Percentiles rank a stretch among this genome's conserved stretches.
Evolutionary conservation across 1,139 yeast genomes (phyloP).

Genomic region (Geotrichum cucujoidarum): DNA sequence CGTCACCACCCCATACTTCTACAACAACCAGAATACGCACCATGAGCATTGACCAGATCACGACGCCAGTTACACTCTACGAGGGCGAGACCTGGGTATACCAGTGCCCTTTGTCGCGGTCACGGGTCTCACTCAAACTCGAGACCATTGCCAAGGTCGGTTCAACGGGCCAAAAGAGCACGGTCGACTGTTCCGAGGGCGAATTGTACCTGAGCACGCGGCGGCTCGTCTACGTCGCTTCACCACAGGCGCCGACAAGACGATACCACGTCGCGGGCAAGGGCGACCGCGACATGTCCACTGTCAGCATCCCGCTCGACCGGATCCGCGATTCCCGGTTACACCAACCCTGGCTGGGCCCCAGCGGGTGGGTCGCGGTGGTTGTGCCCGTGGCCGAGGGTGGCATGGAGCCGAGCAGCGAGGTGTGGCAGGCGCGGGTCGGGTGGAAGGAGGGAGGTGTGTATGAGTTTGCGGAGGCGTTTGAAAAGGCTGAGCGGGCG

Average conservation of each 20-base stretch:
- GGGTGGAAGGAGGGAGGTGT: conserved; percentile 17
- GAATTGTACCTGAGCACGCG: conserved; percentile 12
- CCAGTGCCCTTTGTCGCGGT: background rate
- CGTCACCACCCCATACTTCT: too few relatives aligned
- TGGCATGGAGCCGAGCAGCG: conserved; percentile 15
- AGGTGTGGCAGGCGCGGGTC: conserved; percentile 9
- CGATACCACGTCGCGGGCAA: conserved; percentile 9
- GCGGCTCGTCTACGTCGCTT: conserved; percentile 7
- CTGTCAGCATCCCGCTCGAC: conserved; percentile 12
- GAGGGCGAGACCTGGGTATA: conserved; percentile 3
- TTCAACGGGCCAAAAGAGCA: background rate
- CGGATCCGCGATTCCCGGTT: conserved; percentile 14
- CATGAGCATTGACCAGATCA: conserved; percentile 13
- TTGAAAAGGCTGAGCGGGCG: conserved; percentile 8
- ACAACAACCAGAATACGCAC: background rate
- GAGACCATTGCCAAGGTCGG: background rate
- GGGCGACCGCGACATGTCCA: conserved; percentile 15
- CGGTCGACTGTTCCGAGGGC: background rate
- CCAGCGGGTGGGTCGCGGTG: conserved; percentile 14
- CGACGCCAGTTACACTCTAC: conserved; percentile 1
- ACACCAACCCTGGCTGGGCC: conserved; percentile 15
- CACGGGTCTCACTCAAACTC: conserved; percentile 2
- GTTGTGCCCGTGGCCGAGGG: conserved; percentile 10
- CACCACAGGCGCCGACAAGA: background rate
- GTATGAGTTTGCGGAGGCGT: conserved; percentile 16